A percentile compares a stretch with the other conserved stretches of the same genome.
These are phyloP conservation scores for Trichosanthes truncata DNA, from an alignment of 306 rosid species.

Conservation along the genomic window DNA sequence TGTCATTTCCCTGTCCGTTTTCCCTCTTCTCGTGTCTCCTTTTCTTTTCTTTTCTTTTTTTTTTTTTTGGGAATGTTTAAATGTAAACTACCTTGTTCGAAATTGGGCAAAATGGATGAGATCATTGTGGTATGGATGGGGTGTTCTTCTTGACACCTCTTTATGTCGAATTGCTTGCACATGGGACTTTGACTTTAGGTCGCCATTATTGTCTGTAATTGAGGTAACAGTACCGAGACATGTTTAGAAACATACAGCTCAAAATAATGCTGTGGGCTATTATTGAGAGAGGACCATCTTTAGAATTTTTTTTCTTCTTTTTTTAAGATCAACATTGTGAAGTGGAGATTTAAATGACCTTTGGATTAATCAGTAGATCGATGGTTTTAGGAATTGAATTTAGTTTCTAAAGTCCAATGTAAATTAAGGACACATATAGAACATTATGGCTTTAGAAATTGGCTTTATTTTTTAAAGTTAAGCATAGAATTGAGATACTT, in stretches of 20 bases:
- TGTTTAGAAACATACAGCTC: not conserved
- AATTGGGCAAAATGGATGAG: not conserved
- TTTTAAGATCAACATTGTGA: not conserved
- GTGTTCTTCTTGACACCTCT: not conserved
- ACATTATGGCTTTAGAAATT: no score
- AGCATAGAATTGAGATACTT: not conserved
- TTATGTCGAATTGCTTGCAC: not conserved
- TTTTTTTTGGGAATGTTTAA: not conserved
- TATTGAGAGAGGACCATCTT: not conserved
- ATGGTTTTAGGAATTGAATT: no score
- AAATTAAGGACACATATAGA: no score
- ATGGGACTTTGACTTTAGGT: not conserved
- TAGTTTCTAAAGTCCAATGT: no score
- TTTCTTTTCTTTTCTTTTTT: not conserved
- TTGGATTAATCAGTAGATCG: not conserved
- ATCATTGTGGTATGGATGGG: not conserved
- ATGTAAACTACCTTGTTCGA: not conserved
- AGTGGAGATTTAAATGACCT: not conserved
- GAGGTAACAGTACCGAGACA: not conserved
- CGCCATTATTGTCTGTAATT: not conserved
- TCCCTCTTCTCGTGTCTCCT: not conserved
- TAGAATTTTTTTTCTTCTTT: not conserved
- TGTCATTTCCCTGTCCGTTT: not conserved
- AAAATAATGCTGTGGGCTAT: not conserved
- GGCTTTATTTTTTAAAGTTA: not conserved